Evolutionary conservation across 192 early-diverging fungal genomes (phyloP).

Genomic region (Rhizophlyctis rosea): DNA sequence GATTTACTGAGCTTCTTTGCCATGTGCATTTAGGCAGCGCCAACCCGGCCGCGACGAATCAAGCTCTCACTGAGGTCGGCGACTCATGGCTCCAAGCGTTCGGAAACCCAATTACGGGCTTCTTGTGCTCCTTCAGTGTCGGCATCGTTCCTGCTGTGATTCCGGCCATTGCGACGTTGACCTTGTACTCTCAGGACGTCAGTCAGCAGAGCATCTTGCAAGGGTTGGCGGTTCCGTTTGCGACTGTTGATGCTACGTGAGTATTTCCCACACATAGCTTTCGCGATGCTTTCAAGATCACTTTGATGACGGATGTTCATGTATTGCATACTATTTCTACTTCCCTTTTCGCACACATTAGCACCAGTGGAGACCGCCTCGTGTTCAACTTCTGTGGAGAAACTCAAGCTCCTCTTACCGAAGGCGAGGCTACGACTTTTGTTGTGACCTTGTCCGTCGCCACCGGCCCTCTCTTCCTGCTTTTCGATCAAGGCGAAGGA

Average conservation of each 20-base stretch:
- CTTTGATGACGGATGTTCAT: not conserved
- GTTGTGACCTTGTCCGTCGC: constrained; percentile 5
- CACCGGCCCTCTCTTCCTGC: constrained; percentile 8
- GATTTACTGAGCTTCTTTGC: no score
- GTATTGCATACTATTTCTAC: not conserved
- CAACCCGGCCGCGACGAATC: no score
- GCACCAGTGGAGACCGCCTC: constrained; percentile 15
- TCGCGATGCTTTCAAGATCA: not conserved
- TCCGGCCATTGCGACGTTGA: constrained; percentile 12
- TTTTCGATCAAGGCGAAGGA: constrained; percentile 4
- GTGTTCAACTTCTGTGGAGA: constrained; percentile 17
- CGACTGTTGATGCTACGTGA: constrained; percentile 1
- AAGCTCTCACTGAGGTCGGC: no score
- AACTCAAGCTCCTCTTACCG: not conserved
- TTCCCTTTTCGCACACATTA: not conserved
- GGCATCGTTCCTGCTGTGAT: not conserved
- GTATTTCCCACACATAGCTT: not conserved
- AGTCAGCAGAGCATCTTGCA: not conserved
- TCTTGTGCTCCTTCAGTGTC: constrained; percentile 17
- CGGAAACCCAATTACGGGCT: constrained; percentile 7
- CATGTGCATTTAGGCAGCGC: no score
- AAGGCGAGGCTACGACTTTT: constrained; percentile 6
- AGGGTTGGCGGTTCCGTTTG: not conserved
- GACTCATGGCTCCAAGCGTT: constrained; percentile 27
- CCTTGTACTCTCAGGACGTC: not conserved